A percentile compares a stretch with the other conserved stretches of the same genome.
Evolutionary conservation across 73 alveolate genomes (phyloP).

Genomic region (Paramecium biaurelia): DNA sequence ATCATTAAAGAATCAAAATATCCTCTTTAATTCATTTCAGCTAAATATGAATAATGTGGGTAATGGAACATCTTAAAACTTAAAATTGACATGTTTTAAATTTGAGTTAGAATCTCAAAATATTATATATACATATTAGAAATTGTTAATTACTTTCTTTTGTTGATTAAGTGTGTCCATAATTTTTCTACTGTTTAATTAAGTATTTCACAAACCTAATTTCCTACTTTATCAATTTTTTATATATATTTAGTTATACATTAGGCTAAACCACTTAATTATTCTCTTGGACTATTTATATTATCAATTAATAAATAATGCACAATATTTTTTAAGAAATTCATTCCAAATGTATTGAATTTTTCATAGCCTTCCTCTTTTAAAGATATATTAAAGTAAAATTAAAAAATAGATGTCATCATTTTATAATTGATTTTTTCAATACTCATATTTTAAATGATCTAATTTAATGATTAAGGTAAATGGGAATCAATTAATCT

Average conservation of each 20-base stretch:
- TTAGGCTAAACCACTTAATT: neutral
- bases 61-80: neutral
- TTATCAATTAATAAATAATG: neutral
- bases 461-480: neutral
- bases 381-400: neutral
- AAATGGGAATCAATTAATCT: slow-evolving; percentile 8
- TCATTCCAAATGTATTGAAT: neutral
- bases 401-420: neutral
- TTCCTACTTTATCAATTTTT: neutral
- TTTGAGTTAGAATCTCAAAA: neutral
- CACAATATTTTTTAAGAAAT: neutral
- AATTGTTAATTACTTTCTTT: neutral
- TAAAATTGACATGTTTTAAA: neutral
- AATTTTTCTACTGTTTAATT: neutral
- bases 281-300: neutral
- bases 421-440: neutral
- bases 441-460: neutral
- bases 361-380: slow-evolving; percentile 25
- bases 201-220: neutral
- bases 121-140: neutral
- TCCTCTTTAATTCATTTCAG: neutral
- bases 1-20: neutral
- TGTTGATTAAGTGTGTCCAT: neutral
- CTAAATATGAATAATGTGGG: neutral
- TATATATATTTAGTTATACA: neutral